These are phyloP conservation scores for Ophiostoma ulmi DNA, from an alignment of 2,329 filamentous ascomycete genomes.

Conservation along the genomic window DNA sequence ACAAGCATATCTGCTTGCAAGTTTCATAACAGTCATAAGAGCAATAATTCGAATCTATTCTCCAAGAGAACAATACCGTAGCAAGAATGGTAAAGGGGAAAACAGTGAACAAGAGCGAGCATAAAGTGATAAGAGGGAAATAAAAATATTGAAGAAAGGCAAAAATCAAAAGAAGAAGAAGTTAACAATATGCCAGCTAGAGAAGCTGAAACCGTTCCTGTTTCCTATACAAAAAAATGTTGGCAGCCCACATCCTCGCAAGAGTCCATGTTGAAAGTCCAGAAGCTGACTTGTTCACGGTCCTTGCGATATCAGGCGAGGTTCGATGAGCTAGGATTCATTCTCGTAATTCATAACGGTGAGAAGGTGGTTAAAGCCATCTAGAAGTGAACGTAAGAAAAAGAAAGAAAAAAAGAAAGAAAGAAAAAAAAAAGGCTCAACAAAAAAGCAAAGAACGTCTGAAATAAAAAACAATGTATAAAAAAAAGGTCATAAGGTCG, in stretches of 20 bases:
- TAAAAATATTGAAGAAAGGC: neutral
- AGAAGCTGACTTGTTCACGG: neutral
- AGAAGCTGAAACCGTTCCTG: neutral
- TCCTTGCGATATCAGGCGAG: neutral
- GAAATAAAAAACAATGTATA: neutral
- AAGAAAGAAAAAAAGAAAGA: neutral
- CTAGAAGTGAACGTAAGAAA: neutral
- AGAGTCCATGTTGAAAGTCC: neutral
- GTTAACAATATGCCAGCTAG: neutral
- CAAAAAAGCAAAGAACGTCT: neutral
- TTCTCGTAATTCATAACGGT: neutral
- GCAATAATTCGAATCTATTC: neutral
- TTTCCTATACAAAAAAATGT: neutral
- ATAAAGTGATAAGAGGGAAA: neutral
- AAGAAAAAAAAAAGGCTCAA: conserved; percentile 12
- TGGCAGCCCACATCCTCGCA: neutral
- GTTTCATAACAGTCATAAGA: neutral
- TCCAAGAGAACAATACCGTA: neutral
- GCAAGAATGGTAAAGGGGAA: neutral
- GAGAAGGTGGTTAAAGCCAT: neutral
- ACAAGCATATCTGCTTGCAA: no score
- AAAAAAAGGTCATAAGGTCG: conserved; percentile 5
- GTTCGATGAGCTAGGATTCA: neutral
- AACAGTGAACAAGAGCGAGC: neutral
- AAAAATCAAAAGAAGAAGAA: neutral